These are phyloP conservation scores for Suillus tomentosus DNA, from an alignment of 768 basidiomycete species.

Conservation along the genomic window DNA sequence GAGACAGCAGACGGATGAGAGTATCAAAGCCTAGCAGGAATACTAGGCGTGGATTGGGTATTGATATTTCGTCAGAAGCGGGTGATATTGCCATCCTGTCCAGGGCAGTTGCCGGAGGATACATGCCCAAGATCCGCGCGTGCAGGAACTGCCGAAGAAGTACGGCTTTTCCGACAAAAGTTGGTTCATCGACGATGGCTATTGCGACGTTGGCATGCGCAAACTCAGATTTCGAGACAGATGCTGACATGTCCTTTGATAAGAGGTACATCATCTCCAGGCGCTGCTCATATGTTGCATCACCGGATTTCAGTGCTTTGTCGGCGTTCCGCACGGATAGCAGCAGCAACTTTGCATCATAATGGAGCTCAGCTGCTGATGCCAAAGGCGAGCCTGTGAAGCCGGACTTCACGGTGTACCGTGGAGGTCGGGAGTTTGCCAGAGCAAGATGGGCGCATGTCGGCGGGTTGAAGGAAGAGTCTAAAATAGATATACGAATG, in stretches of 20 bases:
- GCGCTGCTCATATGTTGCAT: constrained; percentile 76
- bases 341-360: constrained; percentile 76
- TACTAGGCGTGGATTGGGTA: constrained; percentile 46
- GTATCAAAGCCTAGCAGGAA: constrained; percentile 88
- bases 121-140: constrained; percentile 21
- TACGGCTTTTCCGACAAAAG: constrained; percentile 81
- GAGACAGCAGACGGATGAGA: constrained; percentile 73
- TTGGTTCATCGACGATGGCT: constrained; percentile 84
- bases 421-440: constrained; percentile 43
- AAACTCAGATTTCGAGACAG: neutral
- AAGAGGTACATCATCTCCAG: constrained; percentile 86
- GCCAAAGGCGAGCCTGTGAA: neutral
- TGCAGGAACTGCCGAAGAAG: constrained; percentile 55
- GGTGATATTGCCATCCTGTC: constrained; percentile 16
- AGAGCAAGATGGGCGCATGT: constrained; percentile 84
- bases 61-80: constrained; percentile 8
- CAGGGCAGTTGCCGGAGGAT: constrained; percentile 20
- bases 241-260: constrained; percentile 43
- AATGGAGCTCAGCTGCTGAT: constrained; percentile 35
- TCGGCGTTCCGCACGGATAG: constrained; percentile 88
- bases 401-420: neutral
- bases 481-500: constrained; percentile 72
- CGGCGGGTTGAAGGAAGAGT: constrained; percentile 94
- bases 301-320: constrained; percentile 68
- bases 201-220: constrained; percentile 60